Conservation (phyloP, 371 early-diverging fungal species). For the Actinomucor elegans region DNA sequence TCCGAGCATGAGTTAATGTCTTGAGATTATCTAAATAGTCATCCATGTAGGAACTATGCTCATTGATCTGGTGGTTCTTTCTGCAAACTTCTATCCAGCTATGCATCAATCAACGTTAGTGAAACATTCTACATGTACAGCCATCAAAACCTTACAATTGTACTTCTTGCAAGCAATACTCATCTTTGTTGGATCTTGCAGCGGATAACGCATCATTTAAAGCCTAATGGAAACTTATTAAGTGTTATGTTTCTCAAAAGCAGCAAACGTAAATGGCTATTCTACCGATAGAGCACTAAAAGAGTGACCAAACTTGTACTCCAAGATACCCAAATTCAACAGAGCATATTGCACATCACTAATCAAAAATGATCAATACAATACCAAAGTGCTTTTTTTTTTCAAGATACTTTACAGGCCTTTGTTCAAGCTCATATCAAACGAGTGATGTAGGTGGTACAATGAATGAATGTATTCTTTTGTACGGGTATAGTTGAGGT, state of each 20-base stretch:
- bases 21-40: constrained; percentile 10
- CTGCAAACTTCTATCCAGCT: constrained; percentile 21
- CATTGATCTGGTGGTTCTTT: constrained; percentile 10
- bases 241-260: not conserved
- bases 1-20: not conserved
- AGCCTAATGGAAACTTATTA: constrained; percentile 14
- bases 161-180: constrained; percentile 36
- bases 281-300: constrained; percentile 31
- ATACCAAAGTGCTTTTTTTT: too few species aligned
- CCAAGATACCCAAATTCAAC: constrained; percentile 37
- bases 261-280: not conserved
- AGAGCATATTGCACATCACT: constrained; percentile 41
- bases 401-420: constrained; percentile 34
- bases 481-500: constrained; percentile 35
- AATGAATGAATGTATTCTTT: constrained; percentile 40
- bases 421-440: constrained; percentile 30
- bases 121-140: not conserved
- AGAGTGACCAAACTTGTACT: constrained; percentile 40
- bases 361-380: too few species aligned
- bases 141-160: constrained; percentile 23
- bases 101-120: not conserved
- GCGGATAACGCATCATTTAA: constrained; percentile 37
- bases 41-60: constrained; percentile 2
- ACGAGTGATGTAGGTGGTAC: constrained; percentile 28
- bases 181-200: constrained; percentile 36